These are phyloP conservation scores for Pisolithus sp. DNA, from an alignment of 768 basidiomycete genomes.

Conservation along the genomic window DNA sequence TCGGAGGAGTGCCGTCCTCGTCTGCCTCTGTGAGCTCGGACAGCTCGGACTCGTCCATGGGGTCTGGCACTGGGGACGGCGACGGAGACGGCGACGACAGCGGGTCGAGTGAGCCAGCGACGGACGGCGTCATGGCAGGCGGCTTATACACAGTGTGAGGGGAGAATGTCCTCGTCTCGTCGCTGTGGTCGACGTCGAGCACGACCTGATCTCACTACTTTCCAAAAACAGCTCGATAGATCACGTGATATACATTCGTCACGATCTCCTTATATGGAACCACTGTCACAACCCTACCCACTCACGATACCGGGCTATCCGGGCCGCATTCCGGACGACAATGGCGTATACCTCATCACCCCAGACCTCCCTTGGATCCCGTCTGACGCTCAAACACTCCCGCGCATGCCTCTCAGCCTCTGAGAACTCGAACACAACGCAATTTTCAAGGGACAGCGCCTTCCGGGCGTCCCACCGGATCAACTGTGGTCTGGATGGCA, in stretches of 20 bases:
- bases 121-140: slow-evolving; percentile 22
- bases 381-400: slow-evolving; percentile 33
- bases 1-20: slow-evolving; percentile 24
- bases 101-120: slow-evolving; percentile 57
- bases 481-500: slow-evolving; percentile 67
- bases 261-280: background rate
- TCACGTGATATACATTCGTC: background rate
- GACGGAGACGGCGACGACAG: slow-evolving; percentile 68
- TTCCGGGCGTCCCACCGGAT: slow-evolving; percentile 71
- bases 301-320: slow-evolving; percentile 48
- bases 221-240: background rate
- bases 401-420: slow-evolving; percentile 66
- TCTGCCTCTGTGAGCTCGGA: slow-evolving; percentile 74
- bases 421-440: slow-evolving; percentile 72
- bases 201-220: background rate
- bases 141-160: background rate
- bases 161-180: background rate
- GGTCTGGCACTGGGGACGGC: slow-evolving; percentile 34
- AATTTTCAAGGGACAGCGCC: slow-evolving; percentile 71
- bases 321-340: slow-evolving; percentile 52
- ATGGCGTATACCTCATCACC: slow-evolving; percentile 53
- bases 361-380: slow-evolving; percentile 57
- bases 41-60: slow-evolving; percentile 59
- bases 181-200: background rate
- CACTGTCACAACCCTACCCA: slow-evolving; percentile 39